Evolutionary conservation across 2,329 filamentous ascomycete species (phyloP).

Genomic region (Phaeosphaeria sp.): DNA sequence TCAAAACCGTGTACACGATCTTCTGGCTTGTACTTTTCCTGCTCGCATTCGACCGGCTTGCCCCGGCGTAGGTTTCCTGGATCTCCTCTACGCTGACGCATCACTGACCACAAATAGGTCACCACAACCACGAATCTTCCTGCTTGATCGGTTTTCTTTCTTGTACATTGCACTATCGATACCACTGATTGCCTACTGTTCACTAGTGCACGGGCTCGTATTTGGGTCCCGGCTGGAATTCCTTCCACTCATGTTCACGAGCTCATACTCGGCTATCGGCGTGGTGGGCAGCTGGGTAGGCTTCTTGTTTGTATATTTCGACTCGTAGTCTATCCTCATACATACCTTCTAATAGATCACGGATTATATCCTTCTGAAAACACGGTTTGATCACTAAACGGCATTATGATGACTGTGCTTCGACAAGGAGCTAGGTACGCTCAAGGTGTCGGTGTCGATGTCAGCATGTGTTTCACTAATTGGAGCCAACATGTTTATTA

Average conservation of each 20-base stretch:
- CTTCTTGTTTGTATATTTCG: conserved; percentile 90
- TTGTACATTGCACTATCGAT: conserved; percentile 90
- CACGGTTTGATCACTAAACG: not conserved
- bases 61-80: conserved; percentile 67
- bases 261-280: conserved; percentile 91
- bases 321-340: conserved; percentile 25
- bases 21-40: conserved; percentile 90
- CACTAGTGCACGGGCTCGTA: conserved; percentile 78
- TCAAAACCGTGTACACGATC: conserved; percentile 92
- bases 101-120: conserved; percentile 56
- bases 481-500: not conserved
- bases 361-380: not conserved
- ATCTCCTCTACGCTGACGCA: not conserved
- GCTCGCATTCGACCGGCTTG: conserved; percentile 83
- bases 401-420: not conserved
- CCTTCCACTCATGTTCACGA: conserved; percentile 94
- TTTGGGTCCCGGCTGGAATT: conserved; percentile 89
- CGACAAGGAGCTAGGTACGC: not conserved
- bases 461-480: not conserved
- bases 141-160: conserved; percentile 88
- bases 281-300: conserved; percentile 95
- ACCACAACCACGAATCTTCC: conserved; percentile 78
- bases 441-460: not conserved
- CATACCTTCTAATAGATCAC: not conserved
- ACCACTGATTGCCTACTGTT: conserved; percentile 87